These are phyloP conservation scores for Mycena epipterygia DNA, from an alignment of 768 basidiomycete species.

Conservation along the genomic window DNA sequence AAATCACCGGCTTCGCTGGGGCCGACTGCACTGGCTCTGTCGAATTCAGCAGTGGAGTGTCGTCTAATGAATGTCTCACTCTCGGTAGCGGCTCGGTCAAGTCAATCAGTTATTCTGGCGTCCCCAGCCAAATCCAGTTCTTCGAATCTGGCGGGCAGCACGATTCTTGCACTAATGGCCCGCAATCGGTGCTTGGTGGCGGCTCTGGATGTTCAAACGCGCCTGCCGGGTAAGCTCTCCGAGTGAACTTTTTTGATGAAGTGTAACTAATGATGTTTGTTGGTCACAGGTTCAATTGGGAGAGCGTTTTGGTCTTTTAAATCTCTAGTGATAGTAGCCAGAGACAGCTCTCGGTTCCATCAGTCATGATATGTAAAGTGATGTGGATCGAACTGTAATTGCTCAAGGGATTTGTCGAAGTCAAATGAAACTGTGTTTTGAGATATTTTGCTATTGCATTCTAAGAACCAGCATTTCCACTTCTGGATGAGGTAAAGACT, in stretches of 20 bases:
- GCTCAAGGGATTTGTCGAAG: slow-evolving; percentile 1
- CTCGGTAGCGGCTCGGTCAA: background rate
- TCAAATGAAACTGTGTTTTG: slow-evolving; percentile 16
- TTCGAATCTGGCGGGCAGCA: background rate
- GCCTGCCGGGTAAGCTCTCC: background rate
- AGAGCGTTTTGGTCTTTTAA: slow-evolving; percentile 16
- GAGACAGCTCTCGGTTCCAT: slow-evolving; percentile 10
- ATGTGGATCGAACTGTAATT: no score
- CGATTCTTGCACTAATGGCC: background rate
- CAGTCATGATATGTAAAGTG: background rate
- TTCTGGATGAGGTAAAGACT: background rate
- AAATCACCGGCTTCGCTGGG: background rate
- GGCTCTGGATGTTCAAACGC: background rate
- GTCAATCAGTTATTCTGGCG: background rate
- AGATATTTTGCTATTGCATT: slow-evolving; percentile 15
- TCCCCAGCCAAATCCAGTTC: background rate
- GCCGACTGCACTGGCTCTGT: background rate
- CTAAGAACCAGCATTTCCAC: no score
- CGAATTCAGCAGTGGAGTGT: background rate
- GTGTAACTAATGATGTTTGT: background rate
- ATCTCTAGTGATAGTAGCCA: slow-evolving; percentile 10
- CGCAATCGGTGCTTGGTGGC: background rate
- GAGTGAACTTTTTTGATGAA: no score
- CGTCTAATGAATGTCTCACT: background rate
- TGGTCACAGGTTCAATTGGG: background rate